A percentile compares a stretch with the other conserved stretches of the same genome.
These are phyloP conservation scores for Carex parvula DNA, from an alignment of 176 grass and related monocot species.

Conservation along the genomic window DNA sequence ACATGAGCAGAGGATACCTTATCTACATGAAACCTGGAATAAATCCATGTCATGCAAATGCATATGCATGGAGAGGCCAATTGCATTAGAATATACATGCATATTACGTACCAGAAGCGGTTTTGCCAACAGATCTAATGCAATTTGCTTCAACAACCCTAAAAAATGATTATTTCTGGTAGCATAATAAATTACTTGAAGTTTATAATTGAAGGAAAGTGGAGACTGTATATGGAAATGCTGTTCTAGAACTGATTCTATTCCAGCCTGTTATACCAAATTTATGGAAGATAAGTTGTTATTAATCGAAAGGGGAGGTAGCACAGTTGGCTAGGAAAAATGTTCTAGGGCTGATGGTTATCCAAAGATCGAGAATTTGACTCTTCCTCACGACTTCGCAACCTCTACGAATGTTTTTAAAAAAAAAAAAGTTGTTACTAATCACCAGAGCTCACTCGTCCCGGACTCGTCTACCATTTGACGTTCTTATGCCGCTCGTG, in stretches of 20 bases:
- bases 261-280: not conserved
- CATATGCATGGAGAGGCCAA: constrained; percentile 1
- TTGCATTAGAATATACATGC: not conserved
- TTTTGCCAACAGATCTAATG: constrained; percentile 6
- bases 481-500: not conserved
- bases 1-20: constrained; percentile 98
- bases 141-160: not conserved
- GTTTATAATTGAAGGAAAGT: not conserved
- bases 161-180: not conserved
- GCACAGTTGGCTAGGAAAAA: no score
- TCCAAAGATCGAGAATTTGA: no score
- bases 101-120: not conserved
- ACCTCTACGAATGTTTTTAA: no score
- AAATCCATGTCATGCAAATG: not conserved
- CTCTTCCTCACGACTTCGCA: no score
- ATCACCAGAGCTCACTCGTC: not conserved
- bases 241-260: not conserved
- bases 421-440: not conserved
- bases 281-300: not conserved
- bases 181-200: not conserved
- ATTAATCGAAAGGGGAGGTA: not conserved
- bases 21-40: constrained; percentile 89
- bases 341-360: no score
- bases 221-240: not conserved
- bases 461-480: not conserved